These are phyloP conservation scores for Pseudogymnoascus pannorum DNA, from an alignment of 2,329 filamentous ascomycete genomes.

Conservation along the genomic window DNA sequence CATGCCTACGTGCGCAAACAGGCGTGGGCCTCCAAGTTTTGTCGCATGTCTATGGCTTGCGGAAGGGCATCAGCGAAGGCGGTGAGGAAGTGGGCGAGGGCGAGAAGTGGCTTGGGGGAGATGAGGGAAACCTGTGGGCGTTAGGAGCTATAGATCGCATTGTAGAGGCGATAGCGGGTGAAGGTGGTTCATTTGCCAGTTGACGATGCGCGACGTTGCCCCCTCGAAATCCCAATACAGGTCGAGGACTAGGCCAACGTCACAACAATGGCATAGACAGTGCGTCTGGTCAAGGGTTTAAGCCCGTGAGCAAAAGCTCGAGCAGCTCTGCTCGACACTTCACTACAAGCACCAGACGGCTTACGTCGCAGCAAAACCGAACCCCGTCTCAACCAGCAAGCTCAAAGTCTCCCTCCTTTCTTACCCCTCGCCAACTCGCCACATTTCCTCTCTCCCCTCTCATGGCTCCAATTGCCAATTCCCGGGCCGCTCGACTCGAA, in stretches of 20 bases:
- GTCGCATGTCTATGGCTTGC: conserved; percentile 72
- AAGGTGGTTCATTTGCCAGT: conserved; percentile 42
- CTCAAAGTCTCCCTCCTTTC: background rate
- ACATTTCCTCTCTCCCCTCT: conserved; percentile 40
- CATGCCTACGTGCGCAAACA: conserved; percentile 69
- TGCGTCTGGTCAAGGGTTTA: background rate
- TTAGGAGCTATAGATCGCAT: conserved; percentile 54
- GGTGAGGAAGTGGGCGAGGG: conserved; percentile 42
- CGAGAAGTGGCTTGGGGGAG: conserved; percentile 53
- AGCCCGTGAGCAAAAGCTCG: background rate
- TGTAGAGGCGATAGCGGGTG: conserved; percentile 40
- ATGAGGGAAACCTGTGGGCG: conserved; percentile 60
- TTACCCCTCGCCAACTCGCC: conserved; percentile 2
- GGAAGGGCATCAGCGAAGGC: conserved; percentile 68
- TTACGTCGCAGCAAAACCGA: background rate
- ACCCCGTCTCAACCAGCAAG: background rate
- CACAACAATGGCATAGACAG: background rate
- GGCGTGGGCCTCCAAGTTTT: conserved; percentile 77
- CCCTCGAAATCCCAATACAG: background rate
- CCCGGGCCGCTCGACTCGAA: conserved; percentile 30
- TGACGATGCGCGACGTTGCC: conserved; percentile 4
- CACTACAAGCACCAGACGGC: background rate
- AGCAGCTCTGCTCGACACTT: background rate
- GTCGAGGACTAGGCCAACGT: background rate
- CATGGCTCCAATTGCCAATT: conserved; percentile 34